Percentiles rank a stretch among this genome's conserved stretches.
phyloP scores from a whole-genome alignment of 371 early-diverging fungal species.

The Amoeboaphelidium occidentale region DNA sequence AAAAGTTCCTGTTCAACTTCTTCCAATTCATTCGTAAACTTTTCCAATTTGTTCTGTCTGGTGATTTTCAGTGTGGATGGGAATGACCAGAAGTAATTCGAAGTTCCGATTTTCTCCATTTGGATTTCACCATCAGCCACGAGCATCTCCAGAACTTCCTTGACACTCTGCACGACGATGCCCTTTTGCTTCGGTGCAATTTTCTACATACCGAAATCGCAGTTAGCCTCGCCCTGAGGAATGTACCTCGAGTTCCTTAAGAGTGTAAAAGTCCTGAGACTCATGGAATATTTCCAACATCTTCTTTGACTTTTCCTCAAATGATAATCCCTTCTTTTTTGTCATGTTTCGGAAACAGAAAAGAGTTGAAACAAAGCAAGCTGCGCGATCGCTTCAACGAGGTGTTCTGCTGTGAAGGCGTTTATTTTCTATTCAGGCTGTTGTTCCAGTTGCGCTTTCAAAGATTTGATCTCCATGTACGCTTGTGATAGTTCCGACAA shows the following conservation, averaged over 20 bases:
- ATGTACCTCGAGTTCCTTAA: constrained; percentile 85
- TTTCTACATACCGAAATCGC: too few relatives aligned
- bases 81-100: constrained; percentile 81
- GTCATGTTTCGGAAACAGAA: too few relatives aligned
- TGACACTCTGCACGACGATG: constrained; percentile 59
- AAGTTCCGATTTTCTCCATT: constrained; percentile 77
- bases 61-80: constrained; percentile 30
- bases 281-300: constrained; percentile 54
- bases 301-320: constrained; percentile 52
- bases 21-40: constrained; percentile 16
- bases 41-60: constrained; percentile 5
- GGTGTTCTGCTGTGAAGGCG: too few relatives aligned
- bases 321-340: constrained; percentile 34
- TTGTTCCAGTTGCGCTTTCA: too few relatives aligned
- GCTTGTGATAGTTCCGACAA: too few relatives aligned
- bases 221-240: too few relatives aligned
- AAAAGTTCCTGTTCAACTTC: constrained; percentile 16
- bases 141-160: constrained; percentile 64
- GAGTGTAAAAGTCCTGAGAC: constrained; percentile 34
- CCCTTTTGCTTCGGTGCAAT: constrained; percentile 60
- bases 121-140: constrained; percentile 69
- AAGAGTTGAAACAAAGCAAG: too few relatives aligned
- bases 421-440: too few relatives aligned
- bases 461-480: too few relatives aligned
- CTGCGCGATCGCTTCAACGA: too few relatives aligned